Percentiles rank a stretch among this genome's conserved stretches.
phyloP scores from a whole-genome alignment of 2,329 filamentous ascomycete species.

The Fusarium sp. region DNA sequence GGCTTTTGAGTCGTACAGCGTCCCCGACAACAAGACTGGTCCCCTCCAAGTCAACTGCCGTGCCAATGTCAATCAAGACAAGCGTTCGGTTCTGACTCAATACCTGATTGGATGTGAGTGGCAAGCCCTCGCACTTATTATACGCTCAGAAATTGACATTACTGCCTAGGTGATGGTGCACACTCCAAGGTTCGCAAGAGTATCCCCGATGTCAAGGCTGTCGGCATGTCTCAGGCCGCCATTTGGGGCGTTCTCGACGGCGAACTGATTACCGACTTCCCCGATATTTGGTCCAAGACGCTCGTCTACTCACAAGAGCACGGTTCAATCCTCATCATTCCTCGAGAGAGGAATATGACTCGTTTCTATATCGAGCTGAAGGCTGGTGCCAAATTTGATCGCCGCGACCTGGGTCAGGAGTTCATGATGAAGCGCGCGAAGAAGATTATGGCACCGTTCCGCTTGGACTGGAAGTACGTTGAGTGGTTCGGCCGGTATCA shows the following conservation, averaged over 20 bases:
- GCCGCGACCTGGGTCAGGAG: constrained; percentile 61
- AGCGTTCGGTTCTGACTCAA: constrained; percentile 62
- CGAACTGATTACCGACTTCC: constrained; percentile 75
- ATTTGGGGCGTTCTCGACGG: constrained; percentile 79
- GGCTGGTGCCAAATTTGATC: constrained; percentile 53
- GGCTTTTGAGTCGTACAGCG: constrained; percentile 67
- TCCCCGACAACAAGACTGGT: constrained; percentile 53
- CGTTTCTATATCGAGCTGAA: constrained; percentile 69
- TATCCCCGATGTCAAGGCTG: constrained; percentile 66
- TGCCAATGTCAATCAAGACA: constrained; percentile 61
- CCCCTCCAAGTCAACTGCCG: constrained; percentile 62
- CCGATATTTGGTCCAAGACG: constrained; percentile 79
- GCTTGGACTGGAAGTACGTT: constrained; percentile 65
- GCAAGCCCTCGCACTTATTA: not conserved
- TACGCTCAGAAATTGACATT: constrained; percentile 8
- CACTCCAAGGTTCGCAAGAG: constrained; percentile 74
- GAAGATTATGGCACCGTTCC: constrained; percentile 68
- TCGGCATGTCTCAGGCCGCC: constrained; percentile 62
- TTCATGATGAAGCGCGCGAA: constrained; percentile 76
- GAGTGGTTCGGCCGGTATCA: constrained; percentile 79
- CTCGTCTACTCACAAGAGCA: constrained; percentile 72
- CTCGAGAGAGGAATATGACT: constrained; percentile 77
- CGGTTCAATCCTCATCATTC: constrained; percentile 78
- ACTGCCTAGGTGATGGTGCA: constrained; percentile 68
- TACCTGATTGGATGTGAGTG: constrained; percentile 73